Evolutionary conservation across 2,329 filamentous ascomycete species (phyloP).

Genomic region (Zarea fungicola): DNA sequence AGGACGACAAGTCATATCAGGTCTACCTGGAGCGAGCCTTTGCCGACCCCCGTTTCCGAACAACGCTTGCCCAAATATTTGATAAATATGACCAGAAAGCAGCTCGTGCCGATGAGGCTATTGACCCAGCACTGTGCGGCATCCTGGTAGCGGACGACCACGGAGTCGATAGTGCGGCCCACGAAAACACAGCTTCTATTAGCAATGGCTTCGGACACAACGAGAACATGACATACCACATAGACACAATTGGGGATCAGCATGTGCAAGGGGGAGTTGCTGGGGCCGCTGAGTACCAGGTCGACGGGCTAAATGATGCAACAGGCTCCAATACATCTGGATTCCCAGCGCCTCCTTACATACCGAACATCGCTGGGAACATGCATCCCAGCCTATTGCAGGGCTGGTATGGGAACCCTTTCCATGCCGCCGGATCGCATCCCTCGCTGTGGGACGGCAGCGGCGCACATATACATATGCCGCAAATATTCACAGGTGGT

Average conservation of each 20-base stretch:
- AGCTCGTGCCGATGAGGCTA: neutral
- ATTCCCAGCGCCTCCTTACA: neutral
- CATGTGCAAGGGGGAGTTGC: neutral
- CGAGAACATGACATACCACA: neutral
- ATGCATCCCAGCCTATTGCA: neutral
- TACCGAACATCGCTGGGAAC: neutral
- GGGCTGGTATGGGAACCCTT: constrained; percentile 7
- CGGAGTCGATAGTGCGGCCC: neutral
- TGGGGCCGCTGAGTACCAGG: neutral
- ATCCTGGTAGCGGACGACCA: neutral
- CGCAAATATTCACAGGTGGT: neutral
- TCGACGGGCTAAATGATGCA: neutral
- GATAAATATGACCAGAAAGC: constrained; percentile 73
- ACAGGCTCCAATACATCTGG: neutral
- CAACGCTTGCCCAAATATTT: constrained; percentile 83
- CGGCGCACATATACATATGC: neutral
- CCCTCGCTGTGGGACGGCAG: constrained; percentile 1
- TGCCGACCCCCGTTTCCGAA: constrained; percentile 69
- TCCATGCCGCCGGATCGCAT: neutral
- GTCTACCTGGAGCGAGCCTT: constrained; percentile 57
- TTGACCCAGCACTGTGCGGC: neutral
- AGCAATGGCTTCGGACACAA: neutral
- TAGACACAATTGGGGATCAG: neutral
- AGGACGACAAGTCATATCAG: constrained; percentile 49
- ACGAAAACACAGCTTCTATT: neutral